Evolutionary conservation across 257 asterid species (phyloP).

Genomic region (Nemophila menziesii): DNA sequence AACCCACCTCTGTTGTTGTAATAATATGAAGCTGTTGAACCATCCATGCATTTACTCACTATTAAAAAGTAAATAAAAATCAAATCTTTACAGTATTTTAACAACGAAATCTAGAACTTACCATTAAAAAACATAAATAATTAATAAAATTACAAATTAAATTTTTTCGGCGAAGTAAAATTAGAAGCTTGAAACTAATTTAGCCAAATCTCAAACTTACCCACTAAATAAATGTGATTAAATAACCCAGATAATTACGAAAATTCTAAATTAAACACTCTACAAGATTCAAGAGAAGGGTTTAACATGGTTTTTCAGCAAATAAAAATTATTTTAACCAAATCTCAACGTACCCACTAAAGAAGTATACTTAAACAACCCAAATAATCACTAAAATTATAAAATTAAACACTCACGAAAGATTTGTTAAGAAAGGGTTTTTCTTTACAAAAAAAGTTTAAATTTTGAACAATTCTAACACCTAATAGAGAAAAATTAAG

Average conservation of each 20-base stretch:
- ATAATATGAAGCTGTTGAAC: constrained; percentile 57
- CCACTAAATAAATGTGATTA: constrained; percentile 10
- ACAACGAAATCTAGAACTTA: too few relatives aligned
- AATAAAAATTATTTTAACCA: too few relatives aligned
- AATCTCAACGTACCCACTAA: too few relatives aligned
- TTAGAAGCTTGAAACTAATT: too few relatives aligned
- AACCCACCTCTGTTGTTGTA: constrained; percentile 49
- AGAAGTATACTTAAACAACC: too few relatives aligned
- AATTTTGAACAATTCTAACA: constrained; percentile 9
- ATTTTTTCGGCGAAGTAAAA: too few relatives aligned
- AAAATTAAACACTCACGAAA: too few relatives aligned
- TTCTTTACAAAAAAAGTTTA: neutral
- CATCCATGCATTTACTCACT: constrained; percentile 53
- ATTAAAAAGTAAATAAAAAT: neutral
- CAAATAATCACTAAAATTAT: too few relatives aligned
- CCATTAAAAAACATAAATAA: too few relatives aligned
- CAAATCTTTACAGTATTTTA: too few relatives aligned
- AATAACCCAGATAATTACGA: constrained; percentile 9
- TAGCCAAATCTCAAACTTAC: constrained; percentile 23
- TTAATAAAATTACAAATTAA: too few relatives aligned
- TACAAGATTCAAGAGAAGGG: constrained; percentile 17
- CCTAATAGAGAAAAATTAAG: neutral
- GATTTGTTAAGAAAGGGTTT: constrained; percentile 1
- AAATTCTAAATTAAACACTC: constrained; percentile 5
- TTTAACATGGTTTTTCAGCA: constrained; percentile 48